Evolutionary conservation across 106 monocot species (phyloP), one percentile per base, ranked within the genome.

Genomic region (Narthecium ossifragum): DNA sequence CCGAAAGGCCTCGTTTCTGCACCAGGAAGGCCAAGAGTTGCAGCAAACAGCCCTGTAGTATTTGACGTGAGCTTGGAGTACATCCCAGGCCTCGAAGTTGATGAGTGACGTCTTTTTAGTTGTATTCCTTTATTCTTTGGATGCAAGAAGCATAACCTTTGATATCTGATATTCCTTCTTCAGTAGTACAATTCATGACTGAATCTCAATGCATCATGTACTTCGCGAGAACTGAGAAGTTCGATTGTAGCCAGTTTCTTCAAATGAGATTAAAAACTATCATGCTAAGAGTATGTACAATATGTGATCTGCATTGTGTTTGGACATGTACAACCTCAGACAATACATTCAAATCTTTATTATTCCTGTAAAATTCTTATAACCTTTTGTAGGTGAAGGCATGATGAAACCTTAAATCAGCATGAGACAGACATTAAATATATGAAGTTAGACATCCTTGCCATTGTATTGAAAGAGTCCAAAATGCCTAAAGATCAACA

Each of bases 61-160:
- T 89, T 94, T 46, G 89, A 94, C 28, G 85, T 94, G 33, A 89
- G 79, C 63, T 70, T 94, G 70, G 72, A 76, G 75, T 94, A 83
- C 41, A 61, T 94, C 61, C 89, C 89, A 38, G 89, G 94, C 0
- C 82, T 90, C 26, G 94, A 90, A n/a, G 54, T 30, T 49, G 86
- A 82, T 4, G 68, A 82, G 48, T 79, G 36, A 80, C n/a, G n/a
- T n/a, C n/a, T n/a, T n/a, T n/a, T n/a, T n/a, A 57, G 4, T 21
- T 21, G 23, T 15, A 20, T 37, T 22, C 10, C 34, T 2, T 28
- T 15, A 23, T 38, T 38, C 11, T 57, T 36, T 23, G 2, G 23
- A 33, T 17, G 34, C 3, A 12, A 12, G 38, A 58, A 7, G 49
- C 3, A 46, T 10, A 46, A 4, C 18, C 23, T 8, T n/a, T 8